Base-by-base conservation (phyloP, 805 yeast species). In the Cyberlindnera nakhonratchasimensis region DNA sequence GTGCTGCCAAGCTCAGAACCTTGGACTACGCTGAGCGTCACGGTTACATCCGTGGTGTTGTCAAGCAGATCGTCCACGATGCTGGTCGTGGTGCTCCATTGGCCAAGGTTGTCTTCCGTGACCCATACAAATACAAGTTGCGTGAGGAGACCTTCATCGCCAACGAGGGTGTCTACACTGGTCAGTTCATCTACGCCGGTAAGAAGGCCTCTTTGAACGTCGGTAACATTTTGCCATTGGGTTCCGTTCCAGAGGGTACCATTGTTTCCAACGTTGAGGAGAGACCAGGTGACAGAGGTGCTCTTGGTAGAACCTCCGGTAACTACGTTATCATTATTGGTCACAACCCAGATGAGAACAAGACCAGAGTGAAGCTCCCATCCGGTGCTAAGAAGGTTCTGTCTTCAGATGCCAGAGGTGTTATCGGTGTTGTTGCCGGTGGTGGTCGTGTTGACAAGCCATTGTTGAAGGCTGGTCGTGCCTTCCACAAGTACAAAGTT, bases 61-160 rank as follows among this genome's bases (percentile, higher is more conserved):
- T 91, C 65, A 91, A 90, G 85, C 91, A 86, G 75, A 93, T 91
- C 75, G 79, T 93, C 75, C 99, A 91, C 80, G 99, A 91, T 71
- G 93, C 99, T 69, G 99, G 99, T 74, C 84, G 99, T 77, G 99
- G 99, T 81, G 99, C 99, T 74, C 99, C 99, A 71, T 83, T 91
- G 71, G 99, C 97, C 65, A 90, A 86, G 80, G 96, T 91, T 74
- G 90, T 77, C 59, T 91, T 91, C 96, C 87, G 98, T 74, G 98
- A 93, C 76, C 98, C 99, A 75, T 91, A 91, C 95, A 87, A 79
- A 80, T 91, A 85, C 88, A 90, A 84, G 79, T 75, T 85, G 74
- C 89, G 96, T 79, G 96, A 87, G 75, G 98, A 91, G 79, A 91
- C 91, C 66, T 91, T 93, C 81, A 86, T 91, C 69, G 99, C 98